These are phyloP conservation scores for Panicum miliaceum DNA, from an alignment of 176 grass and related monocot genomes.

Conservation along the genomic window DNA sequence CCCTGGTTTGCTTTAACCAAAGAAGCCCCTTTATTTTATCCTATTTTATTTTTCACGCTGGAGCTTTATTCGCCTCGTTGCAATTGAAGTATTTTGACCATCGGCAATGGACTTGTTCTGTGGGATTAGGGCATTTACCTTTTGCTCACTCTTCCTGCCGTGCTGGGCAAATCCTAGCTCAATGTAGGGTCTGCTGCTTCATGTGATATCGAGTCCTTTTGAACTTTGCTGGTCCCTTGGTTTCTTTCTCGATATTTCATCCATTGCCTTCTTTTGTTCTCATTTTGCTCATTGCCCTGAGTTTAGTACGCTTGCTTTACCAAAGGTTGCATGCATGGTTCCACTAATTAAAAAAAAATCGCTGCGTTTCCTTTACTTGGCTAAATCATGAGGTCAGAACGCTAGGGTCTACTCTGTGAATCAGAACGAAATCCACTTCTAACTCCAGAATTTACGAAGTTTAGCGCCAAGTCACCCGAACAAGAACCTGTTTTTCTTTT, in stretches of 20 bases:
- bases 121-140: background rate
- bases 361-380: background rate
- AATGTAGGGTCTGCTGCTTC: slow-evolving; percentile 2
- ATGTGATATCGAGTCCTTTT: background rate
- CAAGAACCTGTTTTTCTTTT: too few species aligned
- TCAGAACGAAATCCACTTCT: background rate
- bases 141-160: background rate
- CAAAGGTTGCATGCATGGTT: slow-evolving; percentile 42
- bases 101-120: background rate
- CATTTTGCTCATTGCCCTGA: slow-evolving; percentile 15
- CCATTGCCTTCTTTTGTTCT: background rate
- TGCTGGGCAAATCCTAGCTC: background rate
- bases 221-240: background rate
- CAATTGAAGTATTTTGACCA: slow-evolving; percentile 30
- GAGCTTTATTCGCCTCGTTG: slow-evolving; percentile 55
- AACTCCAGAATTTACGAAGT: too few species aligned
- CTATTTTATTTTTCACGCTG: slow-evolving; percentile 24
- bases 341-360: slow-evolving; percentile 16
- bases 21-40: slow-evolving; percentile 38
- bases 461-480: too few species aligned
- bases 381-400: slow-evolving; percentile 31
- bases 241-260: slow-evolving; percentile 22
- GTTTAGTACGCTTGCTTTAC: slow-evolving; percentile 30
- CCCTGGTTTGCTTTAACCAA: slow-evolving; percentile 52
- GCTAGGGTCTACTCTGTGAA: slow-evolving; percentile 34